Evolutionary conservation across 495 filamentous ascomycete genomes (phyloP), one percentile per base, ranked within the genome.

Genomic region (Talaromyces wortmannii): DNA sequence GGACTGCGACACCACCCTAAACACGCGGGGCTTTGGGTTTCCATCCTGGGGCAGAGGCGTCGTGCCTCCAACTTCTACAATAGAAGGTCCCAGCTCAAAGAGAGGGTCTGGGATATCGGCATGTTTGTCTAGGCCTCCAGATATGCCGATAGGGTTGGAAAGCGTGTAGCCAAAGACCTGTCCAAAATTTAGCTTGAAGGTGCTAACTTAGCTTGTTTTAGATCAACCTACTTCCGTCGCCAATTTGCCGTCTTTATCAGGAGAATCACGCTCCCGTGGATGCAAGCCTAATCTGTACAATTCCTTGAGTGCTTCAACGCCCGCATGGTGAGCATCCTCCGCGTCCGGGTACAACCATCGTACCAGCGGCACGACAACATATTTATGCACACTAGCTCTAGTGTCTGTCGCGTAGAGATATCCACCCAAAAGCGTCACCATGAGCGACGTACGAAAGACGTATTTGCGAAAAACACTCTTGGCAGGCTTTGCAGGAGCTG

Each of bases 101-200:
- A 97, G 79, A 3, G 85, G 76, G 57, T 91, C 86, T 5, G 90
- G 88, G 52, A 96, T 85, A 15, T 95, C 88, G 44, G 84, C 95
- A 65, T 95, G 80, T 72, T 98, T 97, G 74, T 98, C 94, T 13
- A 98, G 81, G 33, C 94, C 94, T 7, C 89, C 95, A 6, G 91
- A 95, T 48, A 91, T 96, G 47, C 84, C 95, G 56, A 97, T 84
- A 0, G 94, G 94, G 67, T 95, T 96, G 53, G 78, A 73, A 31
- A 98, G 77, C 10, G 69, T 79, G 51, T 88, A 81, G 13, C 89
- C 91, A 64, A 95, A 97, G 16, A 98, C 82, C 68, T 82, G 56
- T 47, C 18, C 32, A 63, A 40, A 63, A 59, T 40, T 44, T 45
- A 42, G 29, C n/a, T n/a, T n/a, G n/a, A n/a, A n/a, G n/a, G n/a